phyloP scores from a whole-genome alignment of 75 land plant genomes.

The Sequoiadendron giganteum region DNA sequence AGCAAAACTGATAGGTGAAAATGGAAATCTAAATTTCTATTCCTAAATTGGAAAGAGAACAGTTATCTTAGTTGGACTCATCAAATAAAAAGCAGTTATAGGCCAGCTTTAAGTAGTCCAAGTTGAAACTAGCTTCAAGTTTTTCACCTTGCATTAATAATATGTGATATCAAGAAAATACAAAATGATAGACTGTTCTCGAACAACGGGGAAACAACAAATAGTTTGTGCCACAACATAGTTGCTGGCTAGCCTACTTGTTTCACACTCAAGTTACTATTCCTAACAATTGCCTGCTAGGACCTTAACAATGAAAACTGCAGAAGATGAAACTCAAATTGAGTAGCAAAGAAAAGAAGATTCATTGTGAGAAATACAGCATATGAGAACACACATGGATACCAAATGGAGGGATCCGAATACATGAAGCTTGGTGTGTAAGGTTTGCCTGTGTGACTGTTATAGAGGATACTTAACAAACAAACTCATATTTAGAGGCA shows the following conservation, averaged over 20 bases:
- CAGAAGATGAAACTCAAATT: too few relatives aligned
- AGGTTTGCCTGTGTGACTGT: too few relatives aligned
- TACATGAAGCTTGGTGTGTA: too few relatives aligned
- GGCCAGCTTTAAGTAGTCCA: not conserved
- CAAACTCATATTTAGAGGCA: too few relatives aligned
- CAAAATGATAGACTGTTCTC: not conserved
- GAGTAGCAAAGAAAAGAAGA: too few relatives aligned
- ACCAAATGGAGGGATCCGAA: too few relatives aligned
- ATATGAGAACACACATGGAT: too few relatives aligned
- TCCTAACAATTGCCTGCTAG: too few relatives aligned
- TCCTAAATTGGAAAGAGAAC: not conserved
- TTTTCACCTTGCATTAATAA: not conserved
- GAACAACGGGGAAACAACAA: not conserved
- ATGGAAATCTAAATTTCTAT: not conserved
- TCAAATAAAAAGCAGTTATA: not conserved
- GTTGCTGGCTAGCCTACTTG: not conserved
- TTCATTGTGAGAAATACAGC: too few relatives aligned
- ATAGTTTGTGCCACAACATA: not conserved
- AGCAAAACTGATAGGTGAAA: not conserved
- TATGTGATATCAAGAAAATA: not conserved
- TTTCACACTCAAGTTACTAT: not conserved
- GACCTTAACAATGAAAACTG: too few relatives aligned
- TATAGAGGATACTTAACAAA: too few relatives aligned
- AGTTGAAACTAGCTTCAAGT: not conserved
- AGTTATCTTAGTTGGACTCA: not conserved